These are phyloP conservation scores for Xylariaceae sp. DNA, from an alignment of 2,329 filamentous ascomycete genomes.

Conservation along the genomic window DNA sequence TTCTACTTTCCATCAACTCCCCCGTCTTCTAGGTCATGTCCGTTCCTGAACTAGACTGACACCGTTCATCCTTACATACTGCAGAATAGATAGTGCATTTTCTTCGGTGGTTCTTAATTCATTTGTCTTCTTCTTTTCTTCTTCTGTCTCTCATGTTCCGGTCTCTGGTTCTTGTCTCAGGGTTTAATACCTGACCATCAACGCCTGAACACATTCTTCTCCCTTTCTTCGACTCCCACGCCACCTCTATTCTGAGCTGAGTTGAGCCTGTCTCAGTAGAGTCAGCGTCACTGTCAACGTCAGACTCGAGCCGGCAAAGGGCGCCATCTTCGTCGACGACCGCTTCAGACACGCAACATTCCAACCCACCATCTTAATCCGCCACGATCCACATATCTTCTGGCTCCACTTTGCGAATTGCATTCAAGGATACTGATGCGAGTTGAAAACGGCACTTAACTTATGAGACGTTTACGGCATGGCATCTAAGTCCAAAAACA, in stretches of 20 bases:
- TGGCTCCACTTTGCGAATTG: neutral
- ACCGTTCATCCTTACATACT: neutral
- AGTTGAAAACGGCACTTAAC: neutral
- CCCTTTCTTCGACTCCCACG: slow-evolving; percentile 2
- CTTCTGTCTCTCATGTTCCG: neutral
- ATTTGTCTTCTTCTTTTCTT: slow-evolving; percentile 3
- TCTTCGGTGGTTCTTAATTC: neutral
- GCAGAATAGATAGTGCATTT: neutral
- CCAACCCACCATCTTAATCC: neutral
- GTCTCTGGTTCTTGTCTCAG: slow-evolving; percentile 3
- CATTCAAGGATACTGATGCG: slow-evolving; percentile 7
- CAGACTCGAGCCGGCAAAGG: neutral
- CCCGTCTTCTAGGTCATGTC: slow-evolving; percentile 1
- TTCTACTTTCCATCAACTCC: neutral
- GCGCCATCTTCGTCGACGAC: neutral
- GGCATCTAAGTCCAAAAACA: slow-evolving; percentile 47
- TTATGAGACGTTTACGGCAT: slow-evolving; percentile 34
- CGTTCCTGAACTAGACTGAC: neutral
- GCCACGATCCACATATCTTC: neutral
- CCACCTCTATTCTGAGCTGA: neutral
- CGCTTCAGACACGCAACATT: neutral
- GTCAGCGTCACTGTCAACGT: slow-evolving; percentile 12
- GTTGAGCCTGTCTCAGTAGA: neutral
- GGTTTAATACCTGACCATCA: neutral
- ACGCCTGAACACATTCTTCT: slow-evolving; percentile 1